A percentile compares a stretch with the other conserved stretches of the same genome.
phyloP scores from a whole-genome alignment of 371 early-diverging fungal species.

The Fennellomyces sp. region DNA sequence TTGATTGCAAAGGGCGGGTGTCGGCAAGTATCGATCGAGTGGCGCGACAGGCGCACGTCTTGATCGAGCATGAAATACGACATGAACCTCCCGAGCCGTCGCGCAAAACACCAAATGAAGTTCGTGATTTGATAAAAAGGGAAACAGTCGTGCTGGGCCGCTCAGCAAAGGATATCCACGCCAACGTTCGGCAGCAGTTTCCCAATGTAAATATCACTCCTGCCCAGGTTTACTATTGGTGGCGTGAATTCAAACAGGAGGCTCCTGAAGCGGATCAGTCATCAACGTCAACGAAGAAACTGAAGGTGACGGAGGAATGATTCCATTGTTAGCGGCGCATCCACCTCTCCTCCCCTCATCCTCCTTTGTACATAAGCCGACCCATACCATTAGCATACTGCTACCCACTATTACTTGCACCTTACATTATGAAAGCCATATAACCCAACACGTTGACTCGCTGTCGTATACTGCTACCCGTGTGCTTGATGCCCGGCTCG shows the following conservation, averaged over 20 bases:
- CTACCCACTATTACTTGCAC: too few species aligned
- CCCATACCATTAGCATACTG: too few species aligned
- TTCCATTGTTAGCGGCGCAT: too few species aligned
- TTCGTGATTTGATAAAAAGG: not conserved
- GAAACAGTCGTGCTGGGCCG: not conserved
- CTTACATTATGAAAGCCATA: too few species aligned
- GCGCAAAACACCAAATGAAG: constrained; percentile 4
- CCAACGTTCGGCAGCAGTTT: constrained; percentile 5
- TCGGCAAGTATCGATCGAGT: constrained; percentile 10
- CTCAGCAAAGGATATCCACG: constrained; percentile 2
- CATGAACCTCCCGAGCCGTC: constrained; percentile 11
- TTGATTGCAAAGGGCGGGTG: constrained; percentile 6
- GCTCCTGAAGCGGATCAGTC: not conserved
- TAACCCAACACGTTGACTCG: too few species aligned
- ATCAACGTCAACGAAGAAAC: not conserved
- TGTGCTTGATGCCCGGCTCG: too few species aligned
- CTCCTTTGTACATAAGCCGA: too few species aligned
- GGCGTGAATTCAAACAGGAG: constrained; percentile 10
- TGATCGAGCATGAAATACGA: constrained; percentile 6
- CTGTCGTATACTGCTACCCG: too few species aligned
- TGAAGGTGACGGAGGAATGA: too few species aligned
- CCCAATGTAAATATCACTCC: constrained; percentile 7
- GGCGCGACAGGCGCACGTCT: constrained; percentile 1
- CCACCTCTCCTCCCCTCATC: too few species aligned
- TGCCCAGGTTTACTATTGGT: constrained; percentile 16